Conservation (phyloP, 139 green algal species). For the Auxenochlorella pyrenoidosa region DNA sequence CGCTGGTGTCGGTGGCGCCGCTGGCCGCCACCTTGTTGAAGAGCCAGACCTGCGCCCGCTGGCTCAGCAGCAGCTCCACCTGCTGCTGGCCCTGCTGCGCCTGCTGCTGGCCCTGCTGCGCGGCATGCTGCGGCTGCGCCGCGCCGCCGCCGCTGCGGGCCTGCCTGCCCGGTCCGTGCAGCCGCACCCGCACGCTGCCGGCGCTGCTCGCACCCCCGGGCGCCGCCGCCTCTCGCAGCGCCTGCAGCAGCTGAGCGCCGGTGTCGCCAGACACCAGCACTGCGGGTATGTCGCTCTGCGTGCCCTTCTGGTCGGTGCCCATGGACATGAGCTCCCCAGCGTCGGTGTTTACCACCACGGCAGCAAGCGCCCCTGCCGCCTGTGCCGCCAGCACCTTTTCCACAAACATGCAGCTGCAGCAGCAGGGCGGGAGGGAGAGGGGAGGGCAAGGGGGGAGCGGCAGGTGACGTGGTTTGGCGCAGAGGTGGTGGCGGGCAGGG, state of each 20-base stretch:
- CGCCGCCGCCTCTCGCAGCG: not conserved
- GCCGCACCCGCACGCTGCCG: not conserved
- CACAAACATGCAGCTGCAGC: conserved; percentile 25
- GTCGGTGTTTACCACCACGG: conserved; percentile 61
- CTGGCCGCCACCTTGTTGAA: conserved; percentile 9
- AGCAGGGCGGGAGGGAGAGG: not conserved
- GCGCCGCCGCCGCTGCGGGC: not conserved
- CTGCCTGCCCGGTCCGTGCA: not conserved
- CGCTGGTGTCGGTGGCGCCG: not conserved
- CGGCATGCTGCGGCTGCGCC: not conserved
- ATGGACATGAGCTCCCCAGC: conserved; percentile 16
- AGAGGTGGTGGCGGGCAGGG: too few relatives aligned
- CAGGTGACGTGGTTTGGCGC: too few relatives aligned
- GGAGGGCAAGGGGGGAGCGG: too few relatives aligned
- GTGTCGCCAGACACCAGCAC: not conserved
- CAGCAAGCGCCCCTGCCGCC: conserved; percentile 44
- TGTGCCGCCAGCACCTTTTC: conserved; percentile 57
- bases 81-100: not conserved
- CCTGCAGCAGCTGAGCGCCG: not conserved
- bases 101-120: not conserved
- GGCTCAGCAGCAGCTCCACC: conserved; percentile 13
- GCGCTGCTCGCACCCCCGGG: not conserved
- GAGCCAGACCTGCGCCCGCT: conserved; percentile 8
- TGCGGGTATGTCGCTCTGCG: conserved; percentile 4
- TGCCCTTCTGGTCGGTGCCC: conserved; percentile 3